A percentile compares a stretch with the other conserved stretches of the same genome.
Evolutionary conservation across 257 asterid species (phyloP).

Genomic region (Leptodermis oblonga): DNA sequence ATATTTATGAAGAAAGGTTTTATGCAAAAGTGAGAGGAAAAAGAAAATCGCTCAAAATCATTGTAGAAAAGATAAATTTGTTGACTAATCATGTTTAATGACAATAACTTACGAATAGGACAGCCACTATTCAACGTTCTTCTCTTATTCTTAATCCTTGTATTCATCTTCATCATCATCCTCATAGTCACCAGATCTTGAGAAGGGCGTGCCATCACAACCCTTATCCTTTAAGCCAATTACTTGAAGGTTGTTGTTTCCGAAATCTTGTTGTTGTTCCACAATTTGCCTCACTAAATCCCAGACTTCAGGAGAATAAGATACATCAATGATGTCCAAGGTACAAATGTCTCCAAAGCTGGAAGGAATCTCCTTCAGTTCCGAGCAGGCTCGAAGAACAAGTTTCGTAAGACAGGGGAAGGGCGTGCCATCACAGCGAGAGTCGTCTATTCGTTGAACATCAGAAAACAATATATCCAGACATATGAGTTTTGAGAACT

Average conservation of each 20-base stretch:
- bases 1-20: too few species aligned
- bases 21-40: too few species aligned
- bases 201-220: too few species aligned
- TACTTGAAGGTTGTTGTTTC: background rate
- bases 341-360: background rate
- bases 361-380: background rate
- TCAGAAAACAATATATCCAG: background rate
- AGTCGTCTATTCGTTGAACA: background rate
- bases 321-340: background rate
- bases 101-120: too few species aligned
- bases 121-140: too few species aligned
- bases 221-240: background rate
- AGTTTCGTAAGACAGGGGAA: background rate
- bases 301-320: background rate
- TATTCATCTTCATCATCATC: too few species aligned
- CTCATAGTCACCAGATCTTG: too few species aligned
- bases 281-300: background rate
- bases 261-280: background rate
- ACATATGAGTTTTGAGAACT: background rate
- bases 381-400: background rate
- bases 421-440: background rate
- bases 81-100: too few species aligned
- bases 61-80: too few species aligned
- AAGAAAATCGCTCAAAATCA: too few species aligned
- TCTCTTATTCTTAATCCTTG: too few species aligned